phyloP scores from a whole-genome alignment of 345 rosid genomes.

The Syzygium jambos region DNA sequence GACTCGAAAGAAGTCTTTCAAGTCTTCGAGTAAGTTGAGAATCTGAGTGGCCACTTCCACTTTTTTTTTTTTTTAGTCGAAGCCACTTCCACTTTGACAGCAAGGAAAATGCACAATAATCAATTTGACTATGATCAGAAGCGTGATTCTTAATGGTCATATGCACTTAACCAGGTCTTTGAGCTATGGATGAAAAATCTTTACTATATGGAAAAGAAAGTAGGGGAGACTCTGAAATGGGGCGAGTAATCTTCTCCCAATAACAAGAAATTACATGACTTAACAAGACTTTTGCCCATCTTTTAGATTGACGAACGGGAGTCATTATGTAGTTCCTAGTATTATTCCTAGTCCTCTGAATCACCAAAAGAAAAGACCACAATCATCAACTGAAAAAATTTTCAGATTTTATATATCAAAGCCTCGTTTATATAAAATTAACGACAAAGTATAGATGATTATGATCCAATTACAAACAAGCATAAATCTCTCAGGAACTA shows the following conservation, averaged over 20 bases:
- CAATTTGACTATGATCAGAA: neutral
- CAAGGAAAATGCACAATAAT: neutral
- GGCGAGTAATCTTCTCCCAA: neutral
- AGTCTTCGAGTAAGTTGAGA: neutral
- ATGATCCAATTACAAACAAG: neutral
- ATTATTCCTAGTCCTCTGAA: neutral
- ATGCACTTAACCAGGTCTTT: neutral
- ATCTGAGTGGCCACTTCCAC: neutral
- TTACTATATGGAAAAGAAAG: neutral
- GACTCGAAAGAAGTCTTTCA: neutral
- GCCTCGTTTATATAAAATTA: neutral
- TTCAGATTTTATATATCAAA: neutral
- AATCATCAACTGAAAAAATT: neutral
- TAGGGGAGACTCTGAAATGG: neutral
- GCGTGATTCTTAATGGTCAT: neutral
- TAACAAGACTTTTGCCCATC: neutral
- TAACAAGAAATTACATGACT: neutral
- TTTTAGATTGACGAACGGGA: neutral
- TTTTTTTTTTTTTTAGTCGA: too few species aligned
- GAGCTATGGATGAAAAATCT: neutral
- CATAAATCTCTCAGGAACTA: neutral
- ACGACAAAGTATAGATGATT: neutral
- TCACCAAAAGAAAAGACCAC: neutral
- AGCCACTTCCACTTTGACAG: neutral
- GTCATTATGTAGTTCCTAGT: neutral